Evolutionary conservation across 805 yeast genomes (phyloP).

Genomic region (Candida arabinofermentans): DNA sequence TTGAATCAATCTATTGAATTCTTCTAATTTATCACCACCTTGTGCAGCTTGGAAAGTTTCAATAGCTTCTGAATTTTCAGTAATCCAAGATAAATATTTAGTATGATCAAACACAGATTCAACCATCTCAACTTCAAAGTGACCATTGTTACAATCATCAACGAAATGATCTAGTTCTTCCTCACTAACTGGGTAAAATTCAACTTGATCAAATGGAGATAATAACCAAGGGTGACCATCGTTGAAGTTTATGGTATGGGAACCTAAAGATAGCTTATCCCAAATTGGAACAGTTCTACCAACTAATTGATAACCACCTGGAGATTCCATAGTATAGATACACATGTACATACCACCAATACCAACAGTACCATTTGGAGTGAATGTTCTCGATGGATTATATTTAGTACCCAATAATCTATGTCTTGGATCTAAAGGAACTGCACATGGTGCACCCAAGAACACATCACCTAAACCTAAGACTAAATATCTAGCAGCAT

Average conservation of each 20-base stretch:
- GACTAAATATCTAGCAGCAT: constrained; percentile 86
- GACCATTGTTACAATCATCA: constrained; percentile 77
- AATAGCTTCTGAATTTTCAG: constrained; percentile 68
- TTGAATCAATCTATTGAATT: constrained; percentile 80
- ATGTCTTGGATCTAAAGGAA: constrained; percentile 95
- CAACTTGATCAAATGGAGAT: constrained; percentile 90
- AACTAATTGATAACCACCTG: constrained; percentile 96
- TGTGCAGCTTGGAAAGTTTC: constrained; percentile 62
- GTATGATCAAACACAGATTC: constrained; percentile 81
- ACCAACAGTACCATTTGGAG: constrained; percentile 97
- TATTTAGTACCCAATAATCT: constrained; percentile 89
- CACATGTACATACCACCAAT: constrained; percentile 99
- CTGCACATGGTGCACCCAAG: constrained; percentile 98
- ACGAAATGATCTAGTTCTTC: constrained; percentile 68
- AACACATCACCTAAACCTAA: constrained; percentile 96
- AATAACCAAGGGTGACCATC: constrained; percentile 79
- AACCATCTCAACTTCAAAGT: constrained; percentile 67
- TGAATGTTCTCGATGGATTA: constrained; percentile 93
- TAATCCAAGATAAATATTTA: constrained; percentile 74
- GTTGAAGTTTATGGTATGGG: constrained; percentile 45
- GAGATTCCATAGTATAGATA: constrained; percentile 95
- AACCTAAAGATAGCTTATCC: constrained; percentile 85
- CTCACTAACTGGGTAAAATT: constrained; percentile 89
- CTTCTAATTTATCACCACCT: constrained; percentile 78
- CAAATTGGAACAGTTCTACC: constrained; percentile 97